A percentile compares a stretch with the other conserved stretches of the same genome.
Conservation (phyloP, 768 basidiomycete species). For the Trichaptum fuscoviolaceum region DNA sequence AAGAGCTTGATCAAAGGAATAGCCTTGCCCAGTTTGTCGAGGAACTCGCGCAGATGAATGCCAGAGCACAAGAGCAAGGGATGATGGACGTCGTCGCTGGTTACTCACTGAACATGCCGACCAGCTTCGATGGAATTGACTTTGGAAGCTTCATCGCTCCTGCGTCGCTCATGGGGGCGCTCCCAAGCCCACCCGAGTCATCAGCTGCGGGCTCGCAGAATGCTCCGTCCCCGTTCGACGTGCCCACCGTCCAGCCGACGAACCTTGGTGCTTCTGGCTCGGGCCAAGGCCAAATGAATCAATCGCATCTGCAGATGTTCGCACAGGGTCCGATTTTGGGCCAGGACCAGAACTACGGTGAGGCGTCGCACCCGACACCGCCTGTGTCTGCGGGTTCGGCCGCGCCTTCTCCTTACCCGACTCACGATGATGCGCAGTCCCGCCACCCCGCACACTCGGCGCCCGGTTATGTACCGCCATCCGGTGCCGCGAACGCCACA, state of each 20-base stretch:
- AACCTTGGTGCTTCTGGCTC: neutral
- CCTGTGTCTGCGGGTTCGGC: neutral
- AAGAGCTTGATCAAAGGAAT: neutral
- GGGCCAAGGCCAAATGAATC: neutral
- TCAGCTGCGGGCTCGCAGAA: neutral
- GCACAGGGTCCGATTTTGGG: neutral
- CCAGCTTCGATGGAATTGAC: neutral
- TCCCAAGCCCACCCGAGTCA: neutral
- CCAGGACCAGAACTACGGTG: neutral
- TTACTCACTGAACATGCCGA: neutral
- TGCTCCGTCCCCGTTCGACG: neutral
- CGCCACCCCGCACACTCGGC: neutral
- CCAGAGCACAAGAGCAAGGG: neutral
- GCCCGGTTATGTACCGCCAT: neutral
- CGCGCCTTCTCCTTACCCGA: neutral
- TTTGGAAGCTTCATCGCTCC: neutral
- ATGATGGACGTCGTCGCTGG: neutral
- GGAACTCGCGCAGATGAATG: neutral
- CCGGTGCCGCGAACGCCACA: constrained; percentile 1
- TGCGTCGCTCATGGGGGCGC: neutral
- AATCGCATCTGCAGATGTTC: neutral
- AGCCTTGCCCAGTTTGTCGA: neutral
- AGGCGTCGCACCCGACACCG: neutral
- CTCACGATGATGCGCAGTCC: neutral
- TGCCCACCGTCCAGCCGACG: neutral